phyloP scores from a whole-genome alignment of 169 alveolate genomes.

The Amoebophrya sp. region DNA sequence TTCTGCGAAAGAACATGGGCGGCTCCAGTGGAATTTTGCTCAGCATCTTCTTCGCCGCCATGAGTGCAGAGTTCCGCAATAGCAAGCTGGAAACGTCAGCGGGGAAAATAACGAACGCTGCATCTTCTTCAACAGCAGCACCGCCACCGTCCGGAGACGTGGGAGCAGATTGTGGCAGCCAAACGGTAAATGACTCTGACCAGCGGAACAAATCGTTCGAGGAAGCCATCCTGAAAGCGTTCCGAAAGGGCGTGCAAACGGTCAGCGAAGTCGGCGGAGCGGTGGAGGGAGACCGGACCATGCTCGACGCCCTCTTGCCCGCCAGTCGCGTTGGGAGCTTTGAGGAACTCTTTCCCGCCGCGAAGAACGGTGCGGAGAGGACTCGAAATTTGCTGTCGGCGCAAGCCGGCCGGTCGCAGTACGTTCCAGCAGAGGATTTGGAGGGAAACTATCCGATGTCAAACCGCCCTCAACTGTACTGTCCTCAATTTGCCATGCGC shows the following conservation, averaged over 20 bases:
- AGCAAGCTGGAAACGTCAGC: too few relatives aligned
- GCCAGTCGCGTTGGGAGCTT: neutral
- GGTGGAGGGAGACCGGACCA: neutral
- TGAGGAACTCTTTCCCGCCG: neutral
- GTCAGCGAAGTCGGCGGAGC: neutral
- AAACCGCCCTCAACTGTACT: too few relatives aligned
- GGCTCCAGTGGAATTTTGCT: neutral
- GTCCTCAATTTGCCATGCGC: too few relatives aligned
- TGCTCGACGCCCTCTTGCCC: neutral
- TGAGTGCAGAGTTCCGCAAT: neutral
- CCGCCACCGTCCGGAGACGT: too few relatives aligned
- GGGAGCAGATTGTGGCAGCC: too few relatives aligned
- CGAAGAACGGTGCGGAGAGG: neutral
- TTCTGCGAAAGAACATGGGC: conserved; percentile 12
- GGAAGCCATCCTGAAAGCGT: neutral
- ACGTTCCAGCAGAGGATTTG: neutral
- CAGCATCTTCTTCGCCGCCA: neutral
- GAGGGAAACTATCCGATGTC: too few relatives aligned
- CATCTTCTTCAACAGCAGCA: too few relatives aligned
- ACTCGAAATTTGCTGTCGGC: neutral
- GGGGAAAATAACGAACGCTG: too few relatives aligned
- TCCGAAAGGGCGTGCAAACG: neutral
- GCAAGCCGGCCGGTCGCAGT: neutral
- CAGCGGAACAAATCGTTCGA: too few relatives aligned
- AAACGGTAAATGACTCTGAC: too few relatives aligned